phyloP scores from a whole-genome alignment of 805 yeast genomes.

The Candida schatavii region DNA sequence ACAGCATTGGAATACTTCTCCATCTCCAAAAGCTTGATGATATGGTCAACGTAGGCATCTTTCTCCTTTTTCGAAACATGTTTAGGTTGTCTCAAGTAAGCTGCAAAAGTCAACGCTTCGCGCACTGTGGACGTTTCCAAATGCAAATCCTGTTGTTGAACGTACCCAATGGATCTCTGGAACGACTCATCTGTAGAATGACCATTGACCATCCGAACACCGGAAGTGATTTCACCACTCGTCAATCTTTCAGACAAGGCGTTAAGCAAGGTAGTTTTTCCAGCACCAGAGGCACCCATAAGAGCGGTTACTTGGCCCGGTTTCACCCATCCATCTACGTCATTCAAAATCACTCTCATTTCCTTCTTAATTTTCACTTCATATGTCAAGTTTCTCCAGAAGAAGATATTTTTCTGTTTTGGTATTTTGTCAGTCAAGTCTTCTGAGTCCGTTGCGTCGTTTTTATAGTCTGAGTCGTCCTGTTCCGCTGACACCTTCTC shows the following conservation, averaged over 20 bases:
- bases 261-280: conserved; percentile 45
- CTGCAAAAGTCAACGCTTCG: conserved; percentile 25
- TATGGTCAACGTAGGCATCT: conserved; percentile 23
- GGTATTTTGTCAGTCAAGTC: conserved; percentile 20
- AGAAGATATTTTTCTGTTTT: conserved; percentile 51
- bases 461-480: conserved; percentile 10
- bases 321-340: conserved; percentile 79
- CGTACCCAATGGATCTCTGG: conserved; percentile 33
- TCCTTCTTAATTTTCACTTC: conserved; percentile 63
- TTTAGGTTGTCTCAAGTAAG: conserved; percentile 25
- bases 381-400: conserved; percentile 75
- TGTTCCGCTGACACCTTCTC: conserved; percentile 7
- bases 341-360: conserved; percentile 56
- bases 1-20: conserved; percentile 26
- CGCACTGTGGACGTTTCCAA: conserved; percentile 30
- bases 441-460: conserved; percentile 13
- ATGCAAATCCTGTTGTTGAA: conserved; percentile 34
- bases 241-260: conserved; percentile 28
- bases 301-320: conserved; percentile 80
- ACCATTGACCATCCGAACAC: conserved; percentile 36
- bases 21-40: conserved; percentile 25
- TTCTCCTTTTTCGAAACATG: conserved; percentile 19
- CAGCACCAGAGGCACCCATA: conserved; percentile 53
- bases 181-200: conserved; percentile 22
- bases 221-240: conserved; percentile 23